These are phyloP conservation scores for Miscanthus sacchariflorus DNA, from an alignment of 202 grass and related monocot genomes.

Conservation along the genomic window DNA sequence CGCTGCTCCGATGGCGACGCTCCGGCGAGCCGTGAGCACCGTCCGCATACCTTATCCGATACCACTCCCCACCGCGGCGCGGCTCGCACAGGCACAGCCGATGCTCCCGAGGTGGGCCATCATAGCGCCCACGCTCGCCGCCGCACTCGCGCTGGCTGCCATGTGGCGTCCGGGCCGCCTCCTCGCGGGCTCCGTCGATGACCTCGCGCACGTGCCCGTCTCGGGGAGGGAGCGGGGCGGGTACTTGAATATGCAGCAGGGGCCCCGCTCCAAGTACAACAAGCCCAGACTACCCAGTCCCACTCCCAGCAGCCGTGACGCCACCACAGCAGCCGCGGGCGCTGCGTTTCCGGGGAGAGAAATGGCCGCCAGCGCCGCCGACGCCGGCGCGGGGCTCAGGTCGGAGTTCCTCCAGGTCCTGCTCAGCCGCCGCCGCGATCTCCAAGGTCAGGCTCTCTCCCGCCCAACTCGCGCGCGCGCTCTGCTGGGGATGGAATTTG, in stretches of 20 bases:
- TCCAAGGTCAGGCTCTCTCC: slow-evolving; percentile 40
- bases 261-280: background rate
- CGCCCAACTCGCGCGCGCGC: background rate
- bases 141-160: slow-evolving; percentile 23
- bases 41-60: too few species aligned
- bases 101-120: slow-evolving; percentile 30
- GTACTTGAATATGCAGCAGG: background rate
- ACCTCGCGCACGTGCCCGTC: slow-evolving; percentile 37
- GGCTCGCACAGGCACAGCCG: background rate
- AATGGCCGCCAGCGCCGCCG: slow-evolving; percentile 33
- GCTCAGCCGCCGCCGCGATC: slow-evolving; percentile 55
- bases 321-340: background rate
- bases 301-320: background rate
- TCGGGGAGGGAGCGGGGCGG: background rate
- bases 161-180: background rate
- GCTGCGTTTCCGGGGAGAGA: background rate
- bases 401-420: slow-evolving; percentile 57
- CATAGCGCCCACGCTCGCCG: slow-evolving; percentile 19
- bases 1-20: slow-evolving; percentile 20
- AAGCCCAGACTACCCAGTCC: background rate
- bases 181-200: slow-evolving; percentile 29
- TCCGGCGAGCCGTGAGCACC: background rate
- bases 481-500: background rate
- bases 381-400: slow-evolving; percentile 42
- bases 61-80: background rate